Evolutionary conservation across 2,329 filamentous ascomycete genomes (phyloP).

Genomic region (Leptographium flavum): DNA sequence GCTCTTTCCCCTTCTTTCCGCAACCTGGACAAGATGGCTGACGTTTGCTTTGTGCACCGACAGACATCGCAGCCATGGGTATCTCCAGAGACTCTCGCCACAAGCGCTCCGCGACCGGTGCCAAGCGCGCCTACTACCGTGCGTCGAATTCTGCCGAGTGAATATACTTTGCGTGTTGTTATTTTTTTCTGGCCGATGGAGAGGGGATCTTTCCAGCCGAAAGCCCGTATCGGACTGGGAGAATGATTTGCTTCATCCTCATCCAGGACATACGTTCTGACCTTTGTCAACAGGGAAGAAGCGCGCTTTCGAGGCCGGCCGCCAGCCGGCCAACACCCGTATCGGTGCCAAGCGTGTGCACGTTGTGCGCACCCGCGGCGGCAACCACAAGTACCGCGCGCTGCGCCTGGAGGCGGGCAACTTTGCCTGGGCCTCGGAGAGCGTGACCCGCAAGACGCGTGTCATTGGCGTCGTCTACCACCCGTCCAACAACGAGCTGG

Average conservation of each 20-base stretch:
- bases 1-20: neutral
- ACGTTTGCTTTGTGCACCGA: slow-evolving; percentile 11
- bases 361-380: slow-evolving; percentile 38
- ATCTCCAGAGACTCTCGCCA: slow-evolving; percentile 99
- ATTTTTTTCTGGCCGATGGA: slow-evolving; percentile 17
- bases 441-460: slow-evolving; percentile 96
- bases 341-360: slow-evolving; percentile 54
- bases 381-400: slow-evolving; percentile 99
- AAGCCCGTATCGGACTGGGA: slow-evolving; percentile 47
- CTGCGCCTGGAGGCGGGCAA: slow-evolving; percentile 98
- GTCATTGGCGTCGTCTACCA: slow-evolving; percentile 98
- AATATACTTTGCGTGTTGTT: neutral
- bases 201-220: slow-evolving; percentile 25
- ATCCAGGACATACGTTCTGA: slow-evolving; percentile 55
- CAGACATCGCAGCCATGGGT: slow-evolving; percentile 83
- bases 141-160: slow-evolving; percentile 29
- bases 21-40: neutral
- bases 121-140: slow-evolving; percentile 91
- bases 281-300: slow-evolving; percentile 71
- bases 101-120: slow-evolving; percentile 98
- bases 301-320: slow-evolving; percentile 98
- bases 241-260: slow-evolving; percentile 6
- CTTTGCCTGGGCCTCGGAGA: slow-evolving; percentile 99
- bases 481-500: slow-evolving; percentile 99
- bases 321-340: slow-evolving; percentile 98